phyloP scores from a whole-genome alignment of 2,329 filamentous ascomycete species.

The Zymoseptoria pseudotritici region DNA sequence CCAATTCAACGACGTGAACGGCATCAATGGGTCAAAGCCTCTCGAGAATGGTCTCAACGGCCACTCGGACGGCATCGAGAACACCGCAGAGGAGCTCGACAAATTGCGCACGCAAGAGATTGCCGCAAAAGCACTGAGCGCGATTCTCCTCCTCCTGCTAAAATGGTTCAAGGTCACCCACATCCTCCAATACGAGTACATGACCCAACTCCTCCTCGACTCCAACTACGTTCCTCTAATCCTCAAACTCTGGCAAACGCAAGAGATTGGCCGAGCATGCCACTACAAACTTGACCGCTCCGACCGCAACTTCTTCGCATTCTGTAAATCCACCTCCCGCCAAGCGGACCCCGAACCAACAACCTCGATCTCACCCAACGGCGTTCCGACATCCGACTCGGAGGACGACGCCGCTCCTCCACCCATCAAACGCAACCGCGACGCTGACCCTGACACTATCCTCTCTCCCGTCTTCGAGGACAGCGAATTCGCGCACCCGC shows the following conservation, averaged over 20 bases:
- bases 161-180: conserved; percentile 98
- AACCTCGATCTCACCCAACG: conserved; percentile 4
- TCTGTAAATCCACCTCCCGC: conserved; percentile 69
- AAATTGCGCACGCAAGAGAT: conserved; percentile 77
- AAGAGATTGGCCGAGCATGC: conserved; percentile 85
- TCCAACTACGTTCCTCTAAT: conserved; percentile 91
- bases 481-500: conserved; percentile 31
- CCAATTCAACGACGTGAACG: conserved; percentile 30
- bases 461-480: conserved; percentile 30
- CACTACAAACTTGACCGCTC: conserved; percentile 77
- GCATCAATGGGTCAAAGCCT: conserved; percentile 26
- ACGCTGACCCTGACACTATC: conserved; percentile 26
- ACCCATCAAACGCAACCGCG: conserved; percentile 56
- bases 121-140: conserved; percentile 84
- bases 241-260: conserved; percentile 86
- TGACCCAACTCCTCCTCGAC: conserved; percentile 87
- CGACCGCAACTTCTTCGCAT: conserved; percentile 84
- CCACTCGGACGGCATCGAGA: conserved; percentile 21
- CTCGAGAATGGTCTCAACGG: conserved; percentile 32
- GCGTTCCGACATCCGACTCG: conserved; percentile 32
- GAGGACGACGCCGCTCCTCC: conserved; percentile 78
- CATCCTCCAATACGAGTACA: conserved; percentile 88
- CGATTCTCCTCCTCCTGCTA: conserved; percentile 73
- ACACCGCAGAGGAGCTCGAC: conserved; percentile 64
- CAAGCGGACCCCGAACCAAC: conserved; percentile 35